phyloP scores from a whole-genome alignment of 495 filamentous ascomycete species.

The Penicillium cinerascens region DNA sequence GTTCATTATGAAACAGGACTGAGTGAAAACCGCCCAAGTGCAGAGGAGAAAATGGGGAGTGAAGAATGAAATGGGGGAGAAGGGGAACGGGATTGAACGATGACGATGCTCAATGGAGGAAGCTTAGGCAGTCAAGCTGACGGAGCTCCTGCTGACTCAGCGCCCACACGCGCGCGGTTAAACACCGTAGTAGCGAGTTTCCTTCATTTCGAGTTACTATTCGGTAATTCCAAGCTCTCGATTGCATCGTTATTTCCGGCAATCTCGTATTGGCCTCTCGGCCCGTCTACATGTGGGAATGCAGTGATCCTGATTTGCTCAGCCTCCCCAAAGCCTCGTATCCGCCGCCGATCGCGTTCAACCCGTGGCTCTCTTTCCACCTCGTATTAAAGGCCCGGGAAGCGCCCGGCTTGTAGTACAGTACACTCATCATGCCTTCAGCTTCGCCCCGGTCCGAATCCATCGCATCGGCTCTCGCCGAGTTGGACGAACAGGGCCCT shows the following conservation, averaged over 20 bases:
- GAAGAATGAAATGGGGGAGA: slow-evolving; percentile 7
- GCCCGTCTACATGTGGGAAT: background rate
- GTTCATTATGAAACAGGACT: slow-evolving; percentile 61
- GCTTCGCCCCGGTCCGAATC: slow-evolving; percentile 5
- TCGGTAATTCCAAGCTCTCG: background rate
- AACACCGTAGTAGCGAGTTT: background rate
- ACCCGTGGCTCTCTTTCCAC: background rate
- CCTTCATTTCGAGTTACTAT: no score
- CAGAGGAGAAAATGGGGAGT: background rate
- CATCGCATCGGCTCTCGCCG: slow-evolving; percentile 1
- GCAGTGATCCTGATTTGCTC: background rate
- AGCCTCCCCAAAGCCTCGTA: background rate
- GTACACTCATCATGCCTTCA: slow-evolving; percentile 9
- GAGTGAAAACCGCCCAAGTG: background rate
- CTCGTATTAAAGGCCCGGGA: background rate
- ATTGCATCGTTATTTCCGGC: background rate
- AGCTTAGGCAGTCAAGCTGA: slow-evolving; percentile 43
- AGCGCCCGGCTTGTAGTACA: background rate
- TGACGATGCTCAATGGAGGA: slow-evolving; percentile 20
- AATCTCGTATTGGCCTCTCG: slow-evolving; percentile 1
- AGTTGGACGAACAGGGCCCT: slow-evolving; percentile 1
- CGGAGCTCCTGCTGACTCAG: slow-evolving; percentile 37
- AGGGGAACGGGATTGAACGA: slow-evolving; percentile 16
- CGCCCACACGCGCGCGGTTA: background rate
- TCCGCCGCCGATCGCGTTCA: slow-evolving; percentile 5